phyloP scores from a whole-genome alignment of 192 early-diverging fungal species.

The Coemansia sp. region DNA sequence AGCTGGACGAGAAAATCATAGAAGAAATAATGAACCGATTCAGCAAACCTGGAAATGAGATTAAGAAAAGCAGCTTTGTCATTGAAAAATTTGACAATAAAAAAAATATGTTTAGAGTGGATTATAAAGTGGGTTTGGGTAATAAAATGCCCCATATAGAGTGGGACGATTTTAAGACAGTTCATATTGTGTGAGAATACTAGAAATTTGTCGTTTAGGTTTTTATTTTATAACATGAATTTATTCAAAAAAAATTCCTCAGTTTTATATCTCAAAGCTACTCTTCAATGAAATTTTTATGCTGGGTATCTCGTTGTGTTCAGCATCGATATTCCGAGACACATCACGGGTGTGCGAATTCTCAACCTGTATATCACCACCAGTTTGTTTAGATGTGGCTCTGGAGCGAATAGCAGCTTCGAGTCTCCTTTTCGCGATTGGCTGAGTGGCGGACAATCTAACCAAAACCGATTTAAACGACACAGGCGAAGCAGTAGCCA shows the following conservation, averaged over 20 bases:
- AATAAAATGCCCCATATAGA: too few species aligned
- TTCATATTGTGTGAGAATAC: too few species aligned
- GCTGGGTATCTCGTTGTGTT: not conserved
- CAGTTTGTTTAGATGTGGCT: not conserved
- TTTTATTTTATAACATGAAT: not conserved
- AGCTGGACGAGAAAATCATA: too few species aligned
- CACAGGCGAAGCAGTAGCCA: conserved; percentile 23
- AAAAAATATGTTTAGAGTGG: too few species aligned
- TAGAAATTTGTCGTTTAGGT: not conserved
- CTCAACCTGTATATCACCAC: not conserved
- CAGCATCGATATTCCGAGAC: not conserved
- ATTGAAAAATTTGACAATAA: too few species aligned
- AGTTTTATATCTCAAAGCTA: conserved; percentile 26
- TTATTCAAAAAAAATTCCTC: not conserved
- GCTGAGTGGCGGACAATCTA: conserved; percentile 21
- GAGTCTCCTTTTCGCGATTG: conserved; percentile 24
- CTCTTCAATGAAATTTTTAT: conserved; percentile 30
- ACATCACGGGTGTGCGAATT: not conserved
- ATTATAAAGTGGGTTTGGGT: too few species aligned
- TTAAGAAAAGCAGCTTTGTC: too few species aligned
- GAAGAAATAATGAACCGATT: too few species aligned
- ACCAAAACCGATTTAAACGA: conserved; percentile 27
- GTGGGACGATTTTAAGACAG: too few species aligned
- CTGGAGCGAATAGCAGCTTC: conserved; percentile 33
- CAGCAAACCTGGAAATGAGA: too few species aligned